Evolutionary conservation across 805 yeast genomes (phyloP), one percentile per base, ranked within the genome.

Genomic region (Nakazawaea ernobii): DNA sequence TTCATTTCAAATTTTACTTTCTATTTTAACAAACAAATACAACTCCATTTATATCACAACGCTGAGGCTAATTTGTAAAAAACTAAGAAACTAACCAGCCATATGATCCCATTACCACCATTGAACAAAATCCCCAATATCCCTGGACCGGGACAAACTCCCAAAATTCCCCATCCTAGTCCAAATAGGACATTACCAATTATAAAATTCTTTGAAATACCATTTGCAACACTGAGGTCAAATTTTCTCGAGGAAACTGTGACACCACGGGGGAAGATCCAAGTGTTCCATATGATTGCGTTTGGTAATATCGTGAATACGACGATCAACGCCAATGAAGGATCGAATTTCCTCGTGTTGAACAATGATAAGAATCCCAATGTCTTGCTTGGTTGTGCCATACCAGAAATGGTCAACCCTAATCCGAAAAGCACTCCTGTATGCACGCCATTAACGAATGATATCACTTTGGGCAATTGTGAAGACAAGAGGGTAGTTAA

Each of bases 61-160:
- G 17, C 14, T 26, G 37, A 13, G 6, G 52, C 49, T 10, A 50
- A 46, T 14, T 48, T 49, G 30, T 62, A 57, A n/a, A 70, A 70
- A 2, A 49, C 28, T 0, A 61, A 43, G 43, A 69, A 60, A 1
- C 59, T 49, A 2, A 26, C 32, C 7, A 55, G 6, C 73, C 74
- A 66, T 4, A 46, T 24, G 8, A 59, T 11, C 14, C 66, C 65
- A 26, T 46, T 43, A 2, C 27, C 3, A 2, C 57, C 59, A 43
- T 62, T 59, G 27, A 62, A 51, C 8, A 61, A 49, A 15, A 59
- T 38, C 9, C 65, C 56, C 1, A 71, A 35, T 0, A 74, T 46
- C 0, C 73, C 82, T 13, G 82, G 80, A 3, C 79, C 81, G 0
- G 82, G 82, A 54, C 81, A 77, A 3, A 74, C 59, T 1, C 82